Percentiles rank a stretch among this genome's conserved stretches.
Conservation (phyloP, 2,329 filamentous ascomycete species). For the Xylariales sp. region DNA sequence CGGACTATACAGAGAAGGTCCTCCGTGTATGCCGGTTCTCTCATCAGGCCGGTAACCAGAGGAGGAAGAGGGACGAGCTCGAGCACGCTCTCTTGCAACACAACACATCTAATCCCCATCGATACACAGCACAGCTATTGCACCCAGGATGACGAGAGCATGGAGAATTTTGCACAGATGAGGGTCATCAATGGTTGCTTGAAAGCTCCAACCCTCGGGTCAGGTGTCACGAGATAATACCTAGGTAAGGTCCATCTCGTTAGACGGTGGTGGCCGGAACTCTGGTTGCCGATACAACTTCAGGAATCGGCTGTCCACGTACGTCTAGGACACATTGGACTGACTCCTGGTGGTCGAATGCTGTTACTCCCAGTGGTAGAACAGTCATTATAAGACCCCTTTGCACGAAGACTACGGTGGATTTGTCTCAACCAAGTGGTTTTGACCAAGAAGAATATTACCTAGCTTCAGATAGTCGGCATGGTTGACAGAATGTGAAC, state of each 20-base stretch:
- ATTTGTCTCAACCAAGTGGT: conserved; percentile 12
- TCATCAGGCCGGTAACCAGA: too few relatives aligned
- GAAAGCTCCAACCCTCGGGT: conserved; percentile 41
- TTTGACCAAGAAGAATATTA: neutral
- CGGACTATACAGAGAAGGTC: too few relatives aligned
- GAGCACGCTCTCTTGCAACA: too few relatives aligned
- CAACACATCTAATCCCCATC: too few relatives aligned
- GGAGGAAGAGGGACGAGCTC: too few relatives aligned
- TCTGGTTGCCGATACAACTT: neutral
- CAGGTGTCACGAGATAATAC: conserved; percentile 9
- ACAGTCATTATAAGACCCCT: conserved; percentile 3
- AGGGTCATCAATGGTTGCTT: conserved; percentile 45
- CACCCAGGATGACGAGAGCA: conserved; percentile 23
- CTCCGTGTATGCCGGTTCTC: too few relatives aligned
- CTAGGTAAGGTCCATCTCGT: neutral
- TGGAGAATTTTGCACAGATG: conserved; percentile 23
- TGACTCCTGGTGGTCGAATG: conserved; percentile 9
- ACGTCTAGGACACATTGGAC: too few relatives aligned
- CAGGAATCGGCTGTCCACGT: neutral
- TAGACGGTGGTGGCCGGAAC: neutral
- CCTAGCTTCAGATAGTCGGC: conserved; percentile 7
- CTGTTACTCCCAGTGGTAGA: conserved; percentile 11
- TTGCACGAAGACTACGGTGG: conserved; percentile 3
- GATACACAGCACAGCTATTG: too few relatives aligned
- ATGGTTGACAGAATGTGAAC: conserved; percentile 6